Percentiles rank a stretch among this genome's conserved stretches.
These are phyloP conservation scores for Microsporum audouinii DNA, from an alignment of 2,329 filamentous ascomycete genomes.

Conservation along the genomic window DNA sequence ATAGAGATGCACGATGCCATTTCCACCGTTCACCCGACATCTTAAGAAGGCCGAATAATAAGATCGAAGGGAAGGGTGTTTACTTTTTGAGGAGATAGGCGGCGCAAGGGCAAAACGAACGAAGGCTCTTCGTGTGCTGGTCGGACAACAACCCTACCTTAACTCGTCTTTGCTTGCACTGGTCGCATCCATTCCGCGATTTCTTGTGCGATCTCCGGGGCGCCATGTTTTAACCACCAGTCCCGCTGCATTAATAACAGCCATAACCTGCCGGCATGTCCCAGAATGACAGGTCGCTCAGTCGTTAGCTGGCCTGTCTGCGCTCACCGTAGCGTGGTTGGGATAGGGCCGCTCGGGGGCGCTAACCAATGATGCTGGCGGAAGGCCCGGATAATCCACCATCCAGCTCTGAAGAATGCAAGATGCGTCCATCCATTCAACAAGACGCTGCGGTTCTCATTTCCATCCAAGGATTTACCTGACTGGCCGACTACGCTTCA, in stretches of 20 bases:
- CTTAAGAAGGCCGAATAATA: not conserved
- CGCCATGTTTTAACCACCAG: conserved; percentile 20
- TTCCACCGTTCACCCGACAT: not conserved
- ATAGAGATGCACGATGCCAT: not conserved
- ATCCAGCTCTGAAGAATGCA: not conserved
- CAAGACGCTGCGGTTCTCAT: not conserved
- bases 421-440: not conserved
- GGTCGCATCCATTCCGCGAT: conserved; percentile 33
- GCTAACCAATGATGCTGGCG: not conserved
- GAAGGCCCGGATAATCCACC: conserved; percentile 2
- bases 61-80: not conserved
- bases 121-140: conserved; percentile 1
- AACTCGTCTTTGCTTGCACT: conserved; percentile 33
- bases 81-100: not conserved
- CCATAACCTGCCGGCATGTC: conserved; percentile 3
- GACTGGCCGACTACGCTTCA: not conserved
- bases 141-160: conserved; percentile 22
- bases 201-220: conserved; percentile 33
- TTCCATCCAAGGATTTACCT: not conserved
- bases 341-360: not conserved
- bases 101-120: not conserved
- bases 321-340: conserved; percentile 2
- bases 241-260: conserved; percentile 4
- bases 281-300: conserved; percentile 4
- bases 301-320: not conserved